Conservation (phyloP, 495 filamentous ascomycete genomes). For the Lasiosphaeris hirsuta region DNA sequence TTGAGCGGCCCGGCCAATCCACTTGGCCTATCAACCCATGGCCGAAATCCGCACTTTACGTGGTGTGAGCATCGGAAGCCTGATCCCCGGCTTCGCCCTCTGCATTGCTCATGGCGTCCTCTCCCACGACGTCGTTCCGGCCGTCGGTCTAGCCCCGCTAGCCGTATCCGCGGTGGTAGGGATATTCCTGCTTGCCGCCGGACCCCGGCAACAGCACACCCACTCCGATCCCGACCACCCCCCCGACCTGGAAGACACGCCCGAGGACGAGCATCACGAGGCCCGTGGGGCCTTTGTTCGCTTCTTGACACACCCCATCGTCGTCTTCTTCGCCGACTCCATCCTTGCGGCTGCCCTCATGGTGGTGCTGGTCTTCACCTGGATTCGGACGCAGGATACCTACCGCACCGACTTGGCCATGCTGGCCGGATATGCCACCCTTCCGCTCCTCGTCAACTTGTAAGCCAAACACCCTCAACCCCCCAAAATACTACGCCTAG, state of each 20-base stretch:
- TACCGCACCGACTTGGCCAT: slow-evolving; percentile 30
- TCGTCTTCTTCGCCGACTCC: slow-evolving; percentile 37
- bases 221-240: neutral
- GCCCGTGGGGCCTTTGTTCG: slow-evolving; percentile 4
- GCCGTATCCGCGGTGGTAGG: slow-evolving; percentile 32
- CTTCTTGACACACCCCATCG: slow-evolving; percentile 30
- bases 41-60: slow-evolving; percentile 26
- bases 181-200: slow-evolving; percentile 25
- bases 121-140: slow-evolving; percentile 33
- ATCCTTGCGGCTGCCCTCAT: slow-evolving; percentile 34
- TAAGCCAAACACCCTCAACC: slow-evolving; percentile 23
- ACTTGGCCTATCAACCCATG: neutral
- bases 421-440: slow-evolving; percentile 38
- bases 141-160: slow-evolving; percentile 40
- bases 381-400: slow-evolving; percentile 25
- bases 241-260: neutral
- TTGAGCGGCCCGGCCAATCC: too few species aligned
- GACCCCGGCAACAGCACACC: neutral
- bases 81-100: slow-evolving; percentile 54
- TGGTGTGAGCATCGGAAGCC: slow-evolving; percentile 42
- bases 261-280: slow-evolving; percentile 14
- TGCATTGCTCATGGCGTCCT: slow-evolving; percentile 40
- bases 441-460: slow-evolving; percentile 40
- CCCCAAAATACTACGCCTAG: neutral
- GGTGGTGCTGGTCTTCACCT: slow-evolving; percentile 40